Base-by-base conservation (phyloP, 768 basidiomycete species). In the Hygrophorus pudorinus region DNA sequence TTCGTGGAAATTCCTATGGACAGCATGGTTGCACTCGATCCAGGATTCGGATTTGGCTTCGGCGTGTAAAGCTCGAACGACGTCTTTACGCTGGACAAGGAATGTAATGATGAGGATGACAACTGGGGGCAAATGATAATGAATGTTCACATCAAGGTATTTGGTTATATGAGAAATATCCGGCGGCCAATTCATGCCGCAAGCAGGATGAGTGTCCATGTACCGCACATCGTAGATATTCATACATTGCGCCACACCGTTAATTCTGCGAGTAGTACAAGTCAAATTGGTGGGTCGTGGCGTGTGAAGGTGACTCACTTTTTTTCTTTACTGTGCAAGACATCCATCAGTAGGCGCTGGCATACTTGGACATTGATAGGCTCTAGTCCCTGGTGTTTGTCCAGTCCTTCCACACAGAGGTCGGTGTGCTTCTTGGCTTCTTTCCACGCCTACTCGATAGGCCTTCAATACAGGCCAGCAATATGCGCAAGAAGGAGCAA, bases 151-250 rank as follows among this genome's bases (percentile, higher is more conserved):
- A 20, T 76, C 78, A 4, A 99, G 76, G 57, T 92, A 94, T 1
- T 66, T 63, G 13, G 80, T 83, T 7, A 98, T 67, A 38, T 79
- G 75, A 2, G 70, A 61, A 38, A 98, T 78, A 55, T 92, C 89
- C 28, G 82, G 81, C 5, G 93, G 94, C 94, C 93, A 99, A 64
- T 92, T 94, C 90, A 94, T 87, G 2, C 94, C 96, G 60, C 96
- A 99, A 1, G 78, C 83, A 13, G 96, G 96, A 29, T 59, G 65
- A 10, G 73, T 73, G 58, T 99, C 96, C 44, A 86, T 80, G n/a
- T 85, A 65, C 18, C 96, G 85, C 11, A 97, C 77, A 56, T 99
- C 96, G 53, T 99, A 99, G 31, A 97, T 78, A 59, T 99, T 99
- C 48, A 93, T 66, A 58, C 96, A 99, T 65, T 79, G 81, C 20